Evolutionary conservation across 2,329 filamentous ascomycete species (phyloP), one percentile per base, ranked within the genome.

Genomic region (Helminthosporium solani): DNA sequence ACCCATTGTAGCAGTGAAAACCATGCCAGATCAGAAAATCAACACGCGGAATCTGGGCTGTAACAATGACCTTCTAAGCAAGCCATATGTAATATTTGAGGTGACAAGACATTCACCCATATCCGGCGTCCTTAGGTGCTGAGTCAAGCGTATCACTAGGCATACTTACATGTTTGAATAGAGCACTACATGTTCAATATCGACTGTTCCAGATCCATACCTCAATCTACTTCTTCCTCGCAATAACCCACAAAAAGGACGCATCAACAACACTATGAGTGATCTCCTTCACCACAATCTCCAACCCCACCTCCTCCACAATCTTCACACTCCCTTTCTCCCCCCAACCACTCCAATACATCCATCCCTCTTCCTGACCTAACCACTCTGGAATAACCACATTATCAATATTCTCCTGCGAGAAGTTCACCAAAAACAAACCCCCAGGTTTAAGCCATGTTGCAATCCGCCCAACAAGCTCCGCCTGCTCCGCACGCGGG

Each of bases 391-490:
- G 46, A 16, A 33, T 21, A 1, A 46, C 42, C 12, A 15, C 42
- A 11, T 45, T 36, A 35, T 62, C 59, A 6, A 45, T 38, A 20
- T 56, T 68, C 8, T 51, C 43, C n/a, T 52, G 67, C 7, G 69
- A 72, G 20, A 83, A 70, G 21, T 66, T 65, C 2, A 52, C 57
- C 9, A 65, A 31, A 18, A 83, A 51, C 30, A 66, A 67, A 1
- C 79, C 80, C 0, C 77, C 78, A 0, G 75, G 75, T 52, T 72
- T 76, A 30, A 83, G 57, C 80, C 79, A 83, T 6, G 31, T 34
- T 0, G 48, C 53, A 16, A 81, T 72, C 30, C 72, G 69, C n/a
- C 42, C 30, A 18, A 83, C 53, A 45, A 82, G 68, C 18, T 61
- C 60, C 0, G 52, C 62, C 62, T 83, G 80, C 56, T 82, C 78